Base-by-base conservation (phyloP, 1,139 yeast genomes). In the Tardiomyces blankii region DNA sequence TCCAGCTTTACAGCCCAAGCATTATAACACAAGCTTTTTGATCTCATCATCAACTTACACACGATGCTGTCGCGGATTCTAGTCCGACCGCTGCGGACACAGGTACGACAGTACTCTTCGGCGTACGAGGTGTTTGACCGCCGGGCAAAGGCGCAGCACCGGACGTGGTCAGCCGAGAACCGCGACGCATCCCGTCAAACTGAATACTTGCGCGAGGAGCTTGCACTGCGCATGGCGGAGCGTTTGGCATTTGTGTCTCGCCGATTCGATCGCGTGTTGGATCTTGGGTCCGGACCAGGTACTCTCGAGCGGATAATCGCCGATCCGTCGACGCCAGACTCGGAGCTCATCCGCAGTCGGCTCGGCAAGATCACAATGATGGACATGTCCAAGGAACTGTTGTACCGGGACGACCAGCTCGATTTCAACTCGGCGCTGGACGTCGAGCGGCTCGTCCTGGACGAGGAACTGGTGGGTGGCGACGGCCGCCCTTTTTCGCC, bases 161-260 rank as follows among this genome's bases (percentile, higher is more conserved):
- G 87, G 44, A 68, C 77, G 27, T 58, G 80, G 44, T 76, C 82
- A 0, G 74, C 73, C 1, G 47, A 57, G 2, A 64, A 73, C 47
- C 69, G 72, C 1, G 60, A 55, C 1, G 68, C 66, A 12, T 76
- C 85, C 18, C 65, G 78, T 25, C 70, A 75, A 53, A 84, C 76
- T n/a, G 94, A 86, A 52, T 86, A 85, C 58, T 64, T 86, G 38
- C 70, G 87, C 44, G 82, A 82, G 57, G 94, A 84, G 59, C 77
- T 84, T 13, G 89, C 93, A 1, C 58, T 68, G 21, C 75, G 86
- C 48, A 80, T 89, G 27, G 75, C 84, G 27, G 94, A 85, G 55
- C 69, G 95, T 49, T 63, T 86, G 44, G 80, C 88, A 2, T 83
- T 83, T 59, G 75, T 86, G 43, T 80, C 84, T 39, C 68, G 91